Conservation (phyloP, 345 rosid species). For the Populus tremula region DNA sequence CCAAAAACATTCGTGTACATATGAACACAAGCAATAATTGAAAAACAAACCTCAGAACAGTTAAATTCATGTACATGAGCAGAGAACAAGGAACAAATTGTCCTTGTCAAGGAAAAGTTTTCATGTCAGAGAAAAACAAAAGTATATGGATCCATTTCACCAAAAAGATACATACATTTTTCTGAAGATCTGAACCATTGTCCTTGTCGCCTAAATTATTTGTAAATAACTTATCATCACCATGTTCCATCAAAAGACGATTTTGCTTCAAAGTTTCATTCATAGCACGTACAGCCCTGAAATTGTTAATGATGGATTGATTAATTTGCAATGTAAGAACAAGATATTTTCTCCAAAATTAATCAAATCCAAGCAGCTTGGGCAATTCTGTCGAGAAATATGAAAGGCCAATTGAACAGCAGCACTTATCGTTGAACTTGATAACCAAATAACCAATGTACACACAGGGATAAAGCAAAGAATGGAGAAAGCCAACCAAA, state of each 20-base stretch:
- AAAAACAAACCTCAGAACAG: too few relatives aligned
- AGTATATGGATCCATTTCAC: background rate
- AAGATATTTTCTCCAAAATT: background rate
- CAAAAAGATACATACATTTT: slow-evolving; percentile 46
- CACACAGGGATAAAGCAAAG: background rate
- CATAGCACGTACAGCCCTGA: slow-evolving; percentile 98
- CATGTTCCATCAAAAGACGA: slow-evolving; percentile 58
- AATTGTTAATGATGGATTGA: slow-evolving; percentile 20
- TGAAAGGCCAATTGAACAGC: background rate
- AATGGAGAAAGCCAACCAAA: background rate
- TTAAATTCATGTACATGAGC: background rate
- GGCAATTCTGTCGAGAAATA: background rate
- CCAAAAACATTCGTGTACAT: background rate
- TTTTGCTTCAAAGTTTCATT: slow-evolving; percentile 93
- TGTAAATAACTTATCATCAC: slow-evolving; percentile 49
- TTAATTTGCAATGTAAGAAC: background rate
- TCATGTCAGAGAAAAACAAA: background rate
- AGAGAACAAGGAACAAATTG: background rate
- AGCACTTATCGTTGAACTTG: background rate
- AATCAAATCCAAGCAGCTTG: background rate
- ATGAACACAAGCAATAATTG: background rate
- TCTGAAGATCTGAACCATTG: slow-evolving; percentile 41
- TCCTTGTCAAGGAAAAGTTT: background rate
- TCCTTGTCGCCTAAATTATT: slow-evolving; percentile 46
- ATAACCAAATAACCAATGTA: background rate